phyloP scores from a whole-genome alignment of 176 grass and related monocot genomes.

The Tuctoria greenei region DNA sequence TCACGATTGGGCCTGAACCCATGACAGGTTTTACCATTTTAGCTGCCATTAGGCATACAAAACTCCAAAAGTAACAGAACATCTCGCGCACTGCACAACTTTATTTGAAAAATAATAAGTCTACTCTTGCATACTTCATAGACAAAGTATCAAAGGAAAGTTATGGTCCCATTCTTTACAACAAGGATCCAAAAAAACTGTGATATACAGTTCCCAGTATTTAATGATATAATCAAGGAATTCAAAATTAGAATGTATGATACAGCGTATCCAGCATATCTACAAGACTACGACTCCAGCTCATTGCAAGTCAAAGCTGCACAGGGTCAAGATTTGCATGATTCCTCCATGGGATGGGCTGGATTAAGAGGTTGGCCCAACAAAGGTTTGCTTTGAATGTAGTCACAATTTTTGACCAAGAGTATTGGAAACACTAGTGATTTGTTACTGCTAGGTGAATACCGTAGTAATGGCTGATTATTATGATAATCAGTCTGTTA shows the following conservation, averaged over 20 bases:
- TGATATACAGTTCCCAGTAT: background rate
- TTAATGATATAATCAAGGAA: background rate
- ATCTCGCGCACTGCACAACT: background rate
- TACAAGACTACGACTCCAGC: background rate
- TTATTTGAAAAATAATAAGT: background rate
- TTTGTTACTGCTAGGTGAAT: background rate
- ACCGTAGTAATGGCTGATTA: background rate
- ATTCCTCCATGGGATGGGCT: too few species aligned
- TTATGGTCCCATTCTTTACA: background rate
- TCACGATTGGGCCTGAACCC: too few species aligned
- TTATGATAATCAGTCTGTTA: background rate
- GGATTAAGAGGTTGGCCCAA: background rate
- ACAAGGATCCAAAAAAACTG: background rate
- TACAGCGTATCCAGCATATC: background rate
- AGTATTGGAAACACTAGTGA: background rate
- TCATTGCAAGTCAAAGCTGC: background rate
- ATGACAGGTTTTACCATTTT: too few species aligned
- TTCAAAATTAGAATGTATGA: background rate
- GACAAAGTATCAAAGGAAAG: background rate
- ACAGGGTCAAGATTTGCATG: background rate
- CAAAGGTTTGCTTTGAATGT: background rate
- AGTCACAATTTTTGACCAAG: background rate
- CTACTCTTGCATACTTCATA: background rate
- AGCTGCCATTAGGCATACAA: too few species aligned
- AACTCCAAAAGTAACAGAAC: constrained; percentile 13